Percentiles rank a stretch among this genome's conserved stretches.
Evolutionary conservation across 306 rosid genomes (phyloP).

Genomic region (Casuarina equisetifolia): DNA sequence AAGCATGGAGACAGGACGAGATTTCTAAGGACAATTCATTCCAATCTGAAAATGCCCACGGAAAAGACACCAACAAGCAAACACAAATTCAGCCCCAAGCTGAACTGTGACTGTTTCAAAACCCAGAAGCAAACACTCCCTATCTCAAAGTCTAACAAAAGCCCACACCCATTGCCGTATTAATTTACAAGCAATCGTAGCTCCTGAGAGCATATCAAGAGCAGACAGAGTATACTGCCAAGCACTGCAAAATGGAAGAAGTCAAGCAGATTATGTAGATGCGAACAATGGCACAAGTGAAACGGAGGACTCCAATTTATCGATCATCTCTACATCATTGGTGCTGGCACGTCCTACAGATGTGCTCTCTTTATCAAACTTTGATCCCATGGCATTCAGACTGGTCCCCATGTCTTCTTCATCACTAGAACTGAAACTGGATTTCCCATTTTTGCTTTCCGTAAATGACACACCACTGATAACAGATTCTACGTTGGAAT

Average conservation of each 20-base stretch:
- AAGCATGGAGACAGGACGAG: constrained; percentile 25
- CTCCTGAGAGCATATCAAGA: constrained; percentile 39
- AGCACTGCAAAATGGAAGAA: constrained; percentile 13
- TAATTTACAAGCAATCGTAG: constrained; percentile 52
- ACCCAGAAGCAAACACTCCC: constrained; percentile 48
- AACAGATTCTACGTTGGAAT: constrained; percentile 37
- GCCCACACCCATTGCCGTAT: constrained; percentile 26
- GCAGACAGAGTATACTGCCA: constrained; percentile 26
- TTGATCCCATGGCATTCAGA: constrained; percentile 32
- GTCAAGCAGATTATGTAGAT: constrained; percentile 34
- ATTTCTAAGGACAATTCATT: constrained; percentile 28
- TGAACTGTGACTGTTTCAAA: constrained; percentile 48
- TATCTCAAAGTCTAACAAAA: constrained; percentile 35
- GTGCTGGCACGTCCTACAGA: constrained; percentile 39
- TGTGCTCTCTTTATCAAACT: constrained; percentile 32
- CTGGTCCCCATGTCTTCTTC: constrained; percentile 43
- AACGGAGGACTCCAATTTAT: constrained; percentile 40
- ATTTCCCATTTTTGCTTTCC: constrained; percentile 46
- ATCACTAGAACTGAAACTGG: constrained; percentile 39
- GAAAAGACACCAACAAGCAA: constrained; percentile 29
- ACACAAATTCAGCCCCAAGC: constrained; percentile 68
- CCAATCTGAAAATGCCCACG: constrained; percentile 36
- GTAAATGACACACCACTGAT: constrained; percentile 24
- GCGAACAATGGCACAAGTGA: constrained; percentile 29
- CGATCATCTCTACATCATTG: constrained; percentile 43